Evolutionary conservation across 495 filamentous ascomycete species (phyloP).

Genomic region (Aspergillus haitiensis): DNA sequence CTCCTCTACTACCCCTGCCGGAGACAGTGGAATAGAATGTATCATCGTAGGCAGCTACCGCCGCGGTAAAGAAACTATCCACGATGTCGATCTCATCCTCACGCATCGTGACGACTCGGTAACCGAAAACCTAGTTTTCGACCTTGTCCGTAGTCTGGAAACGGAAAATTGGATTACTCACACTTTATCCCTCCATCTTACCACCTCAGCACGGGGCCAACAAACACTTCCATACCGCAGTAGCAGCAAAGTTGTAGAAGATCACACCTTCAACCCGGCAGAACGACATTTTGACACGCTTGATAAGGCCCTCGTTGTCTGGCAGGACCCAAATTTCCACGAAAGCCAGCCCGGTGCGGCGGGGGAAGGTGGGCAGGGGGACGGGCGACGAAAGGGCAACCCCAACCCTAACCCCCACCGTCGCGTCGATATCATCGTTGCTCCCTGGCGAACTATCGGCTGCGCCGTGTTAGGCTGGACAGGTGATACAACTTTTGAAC

Average conservation of each 20-base stretch:
- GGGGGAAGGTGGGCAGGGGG: conserved; percentile 1
- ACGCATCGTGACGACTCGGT: conserved; percentile 69
- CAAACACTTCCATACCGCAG: conserved; percentile 58
- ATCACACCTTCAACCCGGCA: neutral
- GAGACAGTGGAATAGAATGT: conserved; percentile 57
- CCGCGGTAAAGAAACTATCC: conserved; percentile 69
- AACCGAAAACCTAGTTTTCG: conserved; percentile 64
- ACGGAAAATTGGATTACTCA: conserved; percentile 72
- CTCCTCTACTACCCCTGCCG: conserved; percentile 25
- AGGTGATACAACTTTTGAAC: conserved; percentile 83
- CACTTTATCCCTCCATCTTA: conserved; percentile 67
- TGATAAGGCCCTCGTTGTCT: conserved; percentile 90
- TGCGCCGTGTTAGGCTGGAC: conserved; percentile 90
- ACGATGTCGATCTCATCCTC: conserved; percentile 85
- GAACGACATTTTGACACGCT: conserved; percentile 68
- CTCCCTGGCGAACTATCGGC: conserved; percentile 82
- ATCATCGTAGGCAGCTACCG: conserved; percentile 84
- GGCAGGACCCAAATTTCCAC: conserved; percentile 71
- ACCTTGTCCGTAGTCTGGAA: conserved; percentile 71
- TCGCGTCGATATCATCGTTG: conserved; percentile 90
- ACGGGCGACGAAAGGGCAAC: conserved; percentile 48
- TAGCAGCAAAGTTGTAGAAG: conserved; percentile 16
- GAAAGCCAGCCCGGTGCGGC: neutral
- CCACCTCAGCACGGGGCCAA: conserved; percentile 69
- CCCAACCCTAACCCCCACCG: conserved; percentile 77